Percentiles rank a stretch among this genome's conserved stretches.
Evolutionary conservation across 225 moss, liverwort and hornwort genomes (phyloP).

Genomic region (Polytrichum commune): DNA sequence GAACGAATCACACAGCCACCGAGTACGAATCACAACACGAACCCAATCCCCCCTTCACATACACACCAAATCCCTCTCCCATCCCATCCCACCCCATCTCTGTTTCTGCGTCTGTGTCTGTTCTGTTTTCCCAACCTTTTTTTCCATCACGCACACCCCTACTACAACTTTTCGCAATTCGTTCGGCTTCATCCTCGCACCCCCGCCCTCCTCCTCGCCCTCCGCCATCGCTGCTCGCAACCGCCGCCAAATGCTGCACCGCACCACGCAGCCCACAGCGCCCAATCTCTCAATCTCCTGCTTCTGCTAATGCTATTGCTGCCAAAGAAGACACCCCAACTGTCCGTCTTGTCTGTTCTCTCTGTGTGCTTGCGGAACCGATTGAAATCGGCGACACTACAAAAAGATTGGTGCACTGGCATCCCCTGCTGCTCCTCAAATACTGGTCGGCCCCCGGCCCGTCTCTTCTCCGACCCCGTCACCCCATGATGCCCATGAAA

Average conservation of each 20-base stretch:
- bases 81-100: slow-evolving; percentile 3
- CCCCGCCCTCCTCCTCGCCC: slow-evolving; percentile 32
- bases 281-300: too few species aligned
- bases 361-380: too few species aligned
- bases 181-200: slow-evolving; percentile 1
- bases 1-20: slow-evolving; percentile 5
- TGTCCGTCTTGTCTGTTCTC: too few species aligned
- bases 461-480: not conserved
- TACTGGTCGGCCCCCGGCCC: too few species aligned
- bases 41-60: not conserved
- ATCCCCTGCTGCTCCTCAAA: too few species aligned
- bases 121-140: slow-evolving; percentile 48
- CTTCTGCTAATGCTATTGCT: too few species aligned
- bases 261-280: too few species aligned
- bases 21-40: not conserved
- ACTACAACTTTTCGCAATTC: slow-evolving; percentile 59
- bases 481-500: not conserved
- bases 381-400: too few species aligned
- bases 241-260: too few species aligned
- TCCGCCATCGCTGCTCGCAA: slow-evolving; percentile 25
- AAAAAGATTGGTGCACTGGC: too few species aligned
- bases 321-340: too few species aligned
- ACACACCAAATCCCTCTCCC: slow-evolving; percentile 8
- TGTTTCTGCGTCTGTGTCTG: not conserved
- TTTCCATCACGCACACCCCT: slow-evolving; percentile 77